Evolutionary conservation across 2,329 filamentous ascomycete genomes (phyloP).

Genomic region (Lasiodiplodia gonubiensis): DNA sequence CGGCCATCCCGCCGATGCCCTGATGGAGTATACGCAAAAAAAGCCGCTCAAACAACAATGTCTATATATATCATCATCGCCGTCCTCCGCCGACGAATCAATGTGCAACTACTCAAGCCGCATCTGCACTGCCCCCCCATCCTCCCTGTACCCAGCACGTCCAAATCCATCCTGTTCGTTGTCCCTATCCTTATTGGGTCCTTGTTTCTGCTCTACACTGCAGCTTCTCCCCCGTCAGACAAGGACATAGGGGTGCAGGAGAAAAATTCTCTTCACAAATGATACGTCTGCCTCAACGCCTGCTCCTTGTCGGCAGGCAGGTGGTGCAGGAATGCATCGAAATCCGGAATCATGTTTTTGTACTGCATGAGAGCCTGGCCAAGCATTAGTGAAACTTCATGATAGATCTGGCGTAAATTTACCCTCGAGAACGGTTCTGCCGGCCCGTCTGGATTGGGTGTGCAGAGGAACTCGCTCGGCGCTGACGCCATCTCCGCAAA

Average conservation of each 20-base stretch:
- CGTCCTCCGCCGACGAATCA: constrained; percentile 10
- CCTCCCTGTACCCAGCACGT: neutral
- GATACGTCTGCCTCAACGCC: constrained; percentile 52
- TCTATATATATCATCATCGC: constrained; percentile 24
- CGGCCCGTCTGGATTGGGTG: constrained; percentile 64
- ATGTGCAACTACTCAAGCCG: constrained; percentile 10
- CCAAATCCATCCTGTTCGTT: neutral
- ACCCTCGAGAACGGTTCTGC: constrained; percentile 79
- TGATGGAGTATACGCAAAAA: constrained; percentile 23
- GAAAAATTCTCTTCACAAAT: constrained; percentile 35
- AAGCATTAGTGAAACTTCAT: neutral
- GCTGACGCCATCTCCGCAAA: constrained; percentile 83
- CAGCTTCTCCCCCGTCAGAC: neutral
- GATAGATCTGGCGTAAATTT: constrained; percentile 41
- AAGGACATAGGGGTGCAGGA: neutral
- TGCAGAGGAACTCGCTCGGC: constrained; percentile 60
- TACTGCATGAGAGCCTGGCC: constrained; percentile 58
- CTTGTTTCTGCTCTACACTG: constrained; percentile 1
- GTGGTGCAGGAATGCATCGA: constrained; percentile 57
- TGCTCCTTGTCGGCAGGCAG: constrained; percentile 52
- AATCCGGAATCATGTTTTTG: constrained; percentile 61
- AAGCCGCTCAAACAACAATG: constrained; percentile 17
- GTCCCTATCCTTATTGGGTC: constrained; percentile 1
- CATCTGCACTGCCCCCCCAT: neutral
- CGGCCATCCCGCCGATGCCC: constrained; percentile 17